Base-by-base conservation (phyloP, 2,329 filamentous ascomycete species). In the Aspergillus novoparasiticus region DNA sequence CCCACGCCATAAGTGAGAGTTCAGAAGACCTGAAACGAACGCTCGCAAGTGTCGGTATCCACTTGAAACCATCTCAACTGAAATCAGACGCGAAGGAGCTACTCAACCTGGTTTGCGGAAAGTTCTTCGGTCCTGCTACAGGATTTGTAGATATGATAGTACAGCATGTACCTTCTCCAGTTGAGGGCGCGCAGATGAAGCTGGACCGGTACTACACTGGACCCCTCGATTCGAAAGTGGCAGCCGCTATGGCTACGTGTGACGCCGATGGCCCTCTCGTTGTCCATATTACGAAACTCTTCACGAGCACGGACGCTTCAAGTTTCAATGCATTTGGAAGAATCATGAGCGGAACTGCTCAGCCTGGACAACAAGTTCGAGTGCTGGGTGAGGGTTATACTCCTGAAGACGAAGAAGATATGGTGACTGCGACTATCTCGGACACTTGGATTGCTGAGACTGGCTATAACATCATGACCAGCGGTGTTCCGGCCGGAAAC, bases 131-230 rank as follows among this genome's bases (percentile, higher is more conserved):
- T 0, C 88, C 91, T 10, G 91, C 93, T 1, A 89, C 87, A 21
- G 94, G 93, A 0, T 96, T 99, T 71, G 94, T 98, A 45, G 95
- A 99, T 76, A 98, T 99, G 95, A 82, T 98, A 63, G 87, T 94
- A 11, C 84, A 91, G 69, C 94, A 99, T 76, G 83, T 98, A 57
- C 95, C 95, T 2, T 97, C 94, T 6, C 94, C 95, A 0, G 82
- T 89, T 1, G 90, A 92, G 64, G 93, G 91, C 5, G 90, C 93
- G 6, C 86, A 89, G 73, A 86, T 87, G 70, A 89, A 92, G 72
- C 82, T 98, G 54, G 87, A 96, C 71, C 88, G 89, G 62, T 95
- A 96, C 79, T 99, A 98, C 78, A 98, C 94, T 6, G 95, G 95
- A 0, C 93, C 94, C 2, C 74, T 92, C 34, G 94, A 98, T 72